These are phyloP conservation scores for Earliella scabrosa DNA, from an alignment of 1,284 basidiomycete species.

Conservation along the genomic window DNA sequence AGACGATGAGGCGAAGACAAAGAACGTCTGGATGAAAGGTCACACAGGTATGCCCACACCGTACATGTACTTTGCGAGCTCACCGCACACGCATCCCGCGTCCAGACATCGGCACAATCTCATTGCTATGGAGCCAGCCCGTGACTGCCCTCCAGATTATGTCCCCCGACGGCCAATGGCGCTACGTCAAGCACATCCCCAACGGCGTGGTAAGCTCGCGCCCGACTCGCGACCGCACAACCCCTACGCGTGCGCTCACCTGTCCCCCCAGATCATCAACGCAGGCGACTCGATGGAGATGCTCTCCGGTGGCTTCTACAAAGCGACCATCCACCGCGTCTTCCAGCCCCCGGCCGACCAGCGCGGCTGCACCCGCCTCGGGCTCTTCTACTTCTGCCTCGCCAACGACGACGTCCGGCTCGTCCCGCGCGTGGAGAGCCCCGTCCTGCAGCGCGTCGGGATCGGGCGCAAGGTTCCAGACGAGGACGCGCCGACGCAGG, in stretches of 20 bases:
- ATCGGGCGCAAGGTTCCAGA: slow-evolving; percentile 36
- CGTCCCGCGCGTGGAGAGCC: slow-evolving; percentile 42
- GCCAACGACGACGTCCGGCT: slow-evolving; percentile 37
- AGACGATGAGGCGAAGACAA: slow-evolving; percentile 56
- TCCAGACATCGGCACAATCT: slow-evolving; percentile 57
- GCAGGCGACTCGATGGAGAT: slow-evolving; percentile 63
- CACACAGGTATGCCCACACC: slow-evolving; percentile 52
- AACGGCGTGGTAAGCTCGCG: slow-evolving; percentile 53
- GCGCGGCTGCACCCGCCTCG: slow-evolving; percentile 48
- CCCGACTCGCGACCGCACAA: too few relatives aligned
- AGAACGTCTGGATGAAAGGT: slow-evolving; percentile 64
- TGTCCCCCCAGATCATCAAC: slow-evolving; percentile 48
- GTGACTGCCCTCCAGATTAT: slow-evolving; percentile 62
- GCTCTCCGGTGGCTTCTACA: slow-evolving; percentile 54
- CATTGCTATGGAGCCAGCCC: slow-evolving; percentile 63
- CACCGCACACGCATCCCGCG: neutral
- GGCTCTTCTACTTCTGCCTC: slow-evolving; percentile 53
- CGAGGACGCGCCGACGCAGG: slow-evolving; percentile 41
- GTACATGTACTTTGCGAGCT: too few relatives aligned
- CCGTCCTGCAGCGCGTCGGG: slow-evolving; percentile 41
- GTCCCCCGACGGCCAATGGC: slow-evolving; percentile 54
- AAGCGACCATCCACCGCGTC: slow-evolving; percentile 43
- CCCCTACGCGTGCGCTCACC: neutral
- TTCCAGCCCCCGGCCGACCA: slow-evolving; percentile 54
- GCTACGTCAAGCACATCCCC: slow-evolving; percentile 61